Percentiles rank a stretch among this genome's conserved stretches.
Evolutionary conservation across 2,329 filamentous ascomycete genomes (phyloP).

Genomic region (Colletotrichum eremochloae): DNA sequence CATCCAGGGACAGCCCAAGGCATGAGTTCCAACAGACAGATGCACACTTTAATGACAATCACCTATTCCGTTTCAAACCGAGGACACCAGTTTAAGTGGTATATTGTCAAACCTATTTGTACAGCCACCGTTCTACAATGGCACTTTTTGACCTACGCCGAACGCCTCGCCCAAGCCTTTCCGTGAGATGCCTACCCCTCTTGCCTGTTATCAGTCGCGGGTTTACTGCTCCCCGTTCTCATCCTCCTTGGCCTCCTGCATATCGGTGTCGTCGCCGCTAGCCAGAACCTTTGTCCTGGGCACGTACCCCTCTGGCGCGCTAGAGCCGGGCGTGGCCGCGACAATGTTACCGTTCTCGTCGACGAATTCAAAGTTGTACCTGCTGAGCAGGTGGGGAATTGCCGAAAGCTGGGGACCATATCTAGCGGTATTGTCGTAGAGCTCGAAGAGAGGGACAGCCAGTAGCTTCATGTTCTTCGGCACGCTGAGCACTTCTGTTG

Average conservation of each 20-base stretch:
- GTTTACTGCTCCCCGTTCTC: conserved; percentile 54
- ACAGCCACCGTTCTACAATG: conserved; percentile 33
- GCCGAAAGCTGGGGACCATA: conserved; percentile 97
- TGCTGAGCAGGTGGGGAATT: conserved; percentile 92
- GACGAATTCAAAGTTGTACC: conserved; percentile 98
- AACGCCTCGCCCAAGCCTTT: conserved; percentile 42
- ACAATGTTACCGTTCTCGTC: conserved; percentile 92
- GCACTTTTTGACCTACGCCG: conserved; percentile 42
- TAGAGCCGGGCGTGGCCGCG: conserved; percentile 83
- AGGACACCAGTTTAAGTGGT: conserved; percentile 17
- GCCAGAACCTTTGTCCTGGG: conserved; percentile 77
- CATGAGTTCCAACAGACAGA: conserved; percentile 45
- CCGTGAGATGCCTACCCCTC: conserved; percentile 13
- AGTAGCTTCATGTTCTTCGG: conserved; percentile 99
- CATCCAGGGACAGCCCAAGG: conserved; percentile 85
- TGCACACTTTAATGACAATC: background rate
- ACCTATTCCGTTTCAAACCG: conserved; percentile 3
- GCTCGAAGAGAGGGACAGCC: conserved; percentile 94
- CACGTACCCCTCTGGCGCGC: conserved; percentile 67
- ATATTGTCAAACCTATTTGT: conserved; percentile 35
- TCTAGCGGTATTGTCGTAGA: conserved; percentile 95
- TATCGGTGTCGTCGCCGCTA: conserved; percentile 71
- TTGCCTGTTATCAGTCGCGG: background rate
- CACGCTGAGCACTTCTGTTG: conserved; percentile 88
- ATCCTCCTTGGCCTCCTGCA: conserved; percentile 64